Evolutionary conservation across 1,284 basidiomycete species (phyloP).

Genomic region (Entoloma clypeatum): DNA sequence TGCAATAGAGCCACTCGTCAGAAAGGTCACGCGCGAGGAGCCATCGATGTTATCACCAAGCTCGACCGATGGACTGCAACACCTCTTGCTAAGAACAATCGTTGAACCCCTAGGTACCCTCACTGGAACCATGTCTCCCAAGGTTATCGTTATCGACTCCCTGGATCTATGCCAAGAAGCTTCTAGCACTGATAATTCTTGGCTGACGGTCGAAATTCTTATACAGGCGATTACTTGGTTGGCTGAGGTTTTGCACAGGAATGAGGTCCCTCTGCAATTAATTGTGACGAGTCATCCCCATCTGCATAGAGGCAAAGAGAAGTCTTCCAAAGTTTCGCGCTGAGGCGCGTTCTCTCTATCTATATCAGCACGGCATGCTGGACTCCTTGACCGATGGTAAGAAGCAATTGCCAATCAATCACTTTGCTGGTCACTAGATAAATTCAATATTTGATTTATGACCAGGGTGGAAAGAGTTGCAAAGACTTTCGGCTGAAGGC

Average conservation of each 20-base stretch:
- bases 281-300: constrained; percentile 15
- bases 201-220: constrained; percentile 16
- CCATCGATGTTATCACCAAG: constrained; percentile 12
- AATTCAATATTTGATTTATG: background rate
- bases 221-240: constrained; percentile 18
- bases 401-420: background rate
- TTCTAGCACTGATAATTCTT: constrained; percentile 6
- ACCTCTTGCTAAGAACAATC: constrained; percentile 14
- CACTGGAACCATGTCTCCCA: constrained; percentile 11
- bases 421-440: too few relatives aligned
- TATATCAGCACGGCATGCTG: constrained; percentile 12
- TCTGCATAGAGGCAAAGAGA: constrained; percentile 13
- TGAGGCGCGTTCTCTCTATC: constrained; percentile 12
- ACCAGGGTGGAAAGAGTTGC: constrained; percentile 15
- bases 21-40: constrained; percentile 13
- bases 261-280: constrained; percentile 15
- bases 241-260: constrained; percentile 14
- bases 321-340: constrained; percentile 14
- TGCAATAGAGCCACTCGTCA: constrained; percentile 10
- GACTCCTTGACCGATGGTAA: constrained; percentile 17
- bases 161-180: constrained; percentile 14
- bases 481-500: constrained; percentile 1
- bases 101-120: constrained; percentile 15
- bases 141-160: constrained; percentile 17
- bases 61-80: constrained; percentile 16